Evolutionary conservation across 2,329 filamentous ascomycete genomes (phyloP).

Genomic region (Phialophora chinensis): DNA sequence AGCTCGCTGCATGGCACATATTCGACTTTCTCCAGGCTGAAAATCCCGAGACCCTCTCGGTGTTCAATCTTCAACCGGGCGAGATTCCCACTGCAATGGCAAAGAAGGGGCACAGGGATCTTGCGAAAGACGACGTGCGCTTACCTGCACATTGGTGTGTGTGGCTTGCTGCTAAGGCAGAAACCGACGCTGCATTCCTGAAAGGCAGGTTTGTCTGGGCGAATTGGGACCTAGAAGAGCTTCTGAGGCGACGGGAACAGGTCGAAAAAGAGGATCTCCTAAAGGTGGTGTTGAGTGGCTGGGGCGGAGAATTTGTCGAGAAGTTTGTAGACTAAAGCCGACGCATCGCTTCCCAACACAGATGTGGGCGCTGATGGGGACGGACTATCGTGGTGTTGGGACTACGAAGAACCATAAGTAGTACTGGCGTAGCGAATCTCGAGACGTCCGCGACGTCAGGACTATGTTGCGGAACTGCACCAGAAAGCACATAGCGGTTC

Average conservation of each 20-base stretch:
- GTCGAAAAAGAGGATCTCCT: conserved; percentile 16
- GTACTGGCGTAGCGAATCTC: too few relatives aligned
- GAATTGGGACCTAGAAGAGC: conserved; percentile 41
- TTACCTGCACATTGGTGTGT: conserved; percentile 16
- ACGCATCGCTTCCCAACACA: not conserved
- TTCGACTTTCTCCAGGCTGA: conserved; percentile 17
- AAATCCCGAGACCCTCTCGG: not conserved
- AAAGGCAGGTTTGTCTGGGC: conserved; percentile 18
- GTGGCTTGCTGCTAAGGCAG: conserved; percentile 13
- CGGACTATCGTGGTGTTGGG: too few relatives aligned
- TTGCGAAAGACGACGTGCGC: conserved; percentile 9
- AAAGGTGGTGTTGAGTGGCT: conserved; percentile 12
- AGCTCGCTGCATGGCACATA: conserved; percentile 12
- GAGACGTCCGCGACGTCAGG: too few relatives aligned
- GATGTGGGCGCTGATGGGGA: too few relatives aligned
- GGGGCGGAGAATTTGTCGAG: conserved; percentile 16
- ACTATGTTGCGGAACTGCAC: too few relatives aligned
- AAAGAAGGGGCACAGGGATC: conserved; percentile 10
- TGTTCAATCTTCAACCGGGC: conserved; percentile 22
- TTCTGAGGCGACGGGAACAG: conserved; percentile 51
- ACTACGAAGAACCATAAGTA: not conserved
- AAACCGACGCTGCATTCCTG: conserved; percentile 14
- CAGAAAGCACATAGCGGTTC: too few relatives aligned
- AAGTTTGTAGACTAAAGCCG: conserved; percentile 3
- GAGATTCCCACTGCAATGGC: conserved; percentile 17